phyloP scores from a whole-genome alignment of 106 monocot species.

The Gastrodia elata region DNA sequence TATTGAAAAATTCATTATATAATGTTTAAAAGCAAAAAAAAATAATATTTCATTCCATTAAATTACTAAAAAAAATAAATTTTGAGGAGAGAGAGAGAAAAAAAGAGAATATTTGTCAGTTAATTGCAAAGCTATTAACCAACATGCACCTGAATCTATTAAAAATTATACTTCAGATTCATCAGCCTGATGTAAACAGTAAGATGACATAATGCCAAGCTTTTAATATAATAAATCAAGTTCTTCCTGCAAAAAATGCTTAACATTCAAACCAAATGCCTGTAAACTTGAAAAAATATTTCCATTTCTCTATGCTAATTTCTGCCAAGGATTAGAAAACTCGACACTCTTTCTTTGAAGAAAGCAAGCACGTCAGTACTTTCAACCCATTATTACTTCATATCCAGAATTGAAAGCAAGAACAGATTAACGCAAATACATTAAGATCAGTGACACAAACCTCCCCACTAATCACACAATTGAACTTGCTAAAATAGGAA shows the following conservation, averaged over 20 bases:
- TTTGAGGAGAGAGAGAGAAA: background rate
- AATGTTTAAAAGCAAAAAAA: background rate
- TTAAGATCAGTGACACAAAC: background rate
- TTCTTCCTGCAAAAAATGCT: background rate
- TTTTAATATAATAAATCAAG: background rate
- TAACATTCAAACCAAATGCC: background rate
- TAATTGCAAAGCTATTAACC: background rate
- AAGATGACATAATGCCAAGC: background rate
- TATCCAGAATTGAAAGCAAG: background rate
- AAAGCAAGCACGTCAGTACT: background rate
- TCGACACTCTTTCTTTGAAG: background rate
- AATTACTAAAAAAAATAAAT: background rate
- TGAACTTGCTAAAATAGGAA: constrained; percentile 15
- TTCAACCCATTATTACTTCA: background rate
- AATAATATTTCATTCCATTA: background rate
- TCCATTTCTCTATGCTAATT: too few species aligned
- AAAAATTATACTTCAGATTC: too few species aligned
- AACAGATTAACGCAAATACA: background rate
- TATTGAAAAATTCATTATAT: background rate
- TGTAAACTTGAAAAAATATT: too few species aligned
- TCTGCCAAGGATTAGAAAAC: background rate
- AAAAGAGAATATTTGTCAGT: background rate
- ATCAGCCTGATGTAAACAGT: background rate
- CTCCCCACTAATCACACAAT: background rate
- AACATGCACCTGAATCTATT: background rate